phyloP scores from a whole-genome alignment of 306 rosid species.

The Begonia peltatifolia region DNA sequence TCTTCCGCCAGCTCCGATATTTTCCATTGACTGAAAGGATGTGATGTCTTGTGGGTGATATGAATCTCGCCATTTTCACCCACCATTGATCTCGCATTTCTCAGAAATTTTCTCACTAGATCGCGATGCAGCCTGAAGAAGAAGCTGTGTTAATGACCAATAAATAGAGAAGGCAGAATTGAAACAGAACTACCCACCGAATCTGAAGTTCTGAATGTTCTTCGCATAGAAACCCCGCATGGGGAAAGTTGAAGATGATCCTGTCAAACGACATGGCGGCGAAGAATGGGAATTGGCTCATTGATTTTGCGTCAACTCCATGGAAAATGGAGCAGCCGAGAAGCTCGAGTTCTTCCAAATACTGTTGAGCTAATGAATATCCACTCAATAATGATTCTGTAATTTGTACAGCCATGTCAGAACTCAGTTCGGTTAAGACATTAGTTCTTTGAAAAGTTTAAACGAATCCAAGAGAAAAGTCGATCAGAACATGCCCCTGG shows the following conservation, averaged over 20 bases:
- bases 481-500: slow-evolving; percentile 1
- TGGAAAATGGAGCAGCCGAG: background rate
- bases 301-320: slow-evolving; percentile 39
- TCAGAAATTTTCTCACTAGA: slow-evolving; percentile 17
- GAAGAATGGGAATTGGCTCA: slow-evolving; percentile 25
- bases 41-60: slow-evolving; percentile 23
- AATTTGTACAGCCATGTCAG: too few species aligned
- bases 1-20: slow-evolving; percentile 7
- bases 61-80: slow-evolving; percentile 17
- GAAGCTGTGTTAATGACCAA: background rate
- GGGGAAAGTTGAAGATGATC: slow-evolving; percentile 15
- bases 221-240: slow-evolving; percentile 4
- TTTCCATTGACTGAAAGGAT: slow-evolving; percentile 19
- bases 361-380: background rate
- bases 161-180: background rate
- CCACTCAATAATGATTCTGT: background rate
- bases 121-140: slow-evolving; percentile 14
- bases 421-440: too few species aligned
- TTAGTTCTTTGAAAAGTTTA: too few species aligned
- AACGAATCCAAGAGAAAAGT: background rate
- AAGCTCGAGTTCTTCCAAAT: background rate
- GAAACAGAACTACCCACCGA: background rate
- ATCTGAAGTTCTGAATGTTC: background rate
- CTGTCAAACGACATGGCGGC: slow-evolving; percentile 32
- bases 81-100: slow-evolving; percentile 11